Evolutionary conservation across 2,329 filamentous ascomycete species (phyloP), one percentile per base, ranked within the genome.

Genomic region (Botryotinia globosa): DNA sequence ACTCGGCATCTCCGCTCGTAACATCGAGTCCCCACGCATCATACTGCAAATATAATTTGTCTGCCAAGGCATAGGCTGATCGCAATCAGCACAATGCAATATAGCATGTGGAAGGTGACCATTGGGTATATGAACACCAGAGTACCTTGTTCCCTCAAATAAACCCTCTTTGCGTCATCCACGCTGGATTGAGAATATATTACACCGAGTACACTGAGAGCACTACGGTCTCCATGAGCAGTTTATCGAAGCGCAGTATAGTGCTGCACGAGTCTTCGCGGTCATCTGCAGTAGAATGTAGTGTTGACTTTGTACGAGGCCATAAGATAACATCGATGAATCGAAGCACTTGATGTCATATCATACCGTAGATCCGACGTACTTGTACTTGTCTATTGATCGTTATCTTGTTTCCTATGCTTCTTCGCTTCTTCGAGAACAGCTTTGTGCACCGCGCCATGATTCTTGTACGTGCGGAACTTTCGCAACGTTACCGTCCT

Each of bases 401-500:
- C 18, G 16, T 29, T 32, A 42, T 67, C 25, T n/a, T 14, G 48
- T 67, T 67, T 67, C 48, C 12, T 32, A 22, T 32, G 2, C 48
- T 67, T 67, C 65, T 56, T 42, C 25, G 34, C 14, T 12, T 32
- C 18, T 67, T 56, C 48, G 25, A 42, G 65, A 56, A 56, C 18
- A 29, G 42, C 14, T 29, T 32, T 16, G 65, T 56, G 29, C n/a
- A 32, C 12, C 45, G n/a, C 16, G 25, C 14, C 64, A 39, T 29
- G 4, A 42, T 29, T 39, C 34, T 54, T 18, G 45, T 54, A 54
- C 45, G n/a, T 29, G 18, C 9, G 34, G 37, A 67, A 9, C 25
- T 54, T 22, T 56, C 48, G 65, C 65, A 67, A 67, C 48, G 48
- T 67, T 56, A 67, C 48, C 20, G 10, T 56, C 39, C 25, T 16